Conservation (phyloP, 805 yeast genomes). For the Hanseniaspora clermontiae region DNA sequence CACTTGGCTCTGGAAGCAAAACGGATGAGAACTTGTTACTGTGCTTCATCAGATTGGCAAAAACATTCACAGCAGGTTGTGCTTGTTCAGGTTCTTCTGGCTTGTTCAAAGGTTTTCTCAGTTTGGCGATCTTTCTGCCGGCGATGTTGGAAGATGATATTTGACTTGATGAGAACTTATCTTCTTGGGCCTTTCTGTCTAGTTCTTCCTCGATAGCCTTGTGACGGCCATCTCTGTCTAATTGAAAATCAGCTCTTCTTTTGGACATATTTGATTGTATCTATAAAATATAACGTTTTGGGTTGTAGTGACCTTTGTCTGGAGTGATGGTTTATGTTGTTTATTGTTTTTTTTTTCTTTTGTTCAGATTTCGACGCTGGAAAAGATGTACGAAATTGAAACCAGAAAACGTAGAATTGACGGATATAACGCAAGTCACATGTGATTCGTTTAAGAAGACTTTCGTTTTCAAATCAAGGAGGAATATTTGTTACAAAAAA, state of each 20-base stretch:
- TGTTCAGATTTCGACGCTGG: background rate
- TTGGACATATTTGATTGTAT: slow-evolving; percentile 40
- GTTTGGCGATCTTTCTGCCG: slow-evolving; percentile 54
- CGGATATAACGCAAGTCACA: background rate
- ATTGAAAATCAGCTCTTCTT: slow-evolving; percentile 54
- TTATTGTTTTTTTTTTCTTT: background rate
- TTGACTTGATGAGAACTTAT: slow-evolving; percentile 29
- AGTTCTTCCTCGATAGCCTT: slow-evolving; percentile 23
- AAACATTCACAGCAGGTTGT: slow-evolving; percentile 10
- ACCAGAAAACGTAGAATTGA: background rate
- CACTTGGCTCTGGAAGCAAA: background rate
- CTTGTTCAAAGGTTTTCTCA: slow-evolving; percentile 26
- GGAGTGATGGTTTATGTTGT: background rate
- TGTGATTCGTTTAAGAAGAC: background rate
- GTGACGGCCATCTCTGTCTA: slow-evolving; percentile 38
- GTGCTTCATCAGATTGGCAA: background rate
- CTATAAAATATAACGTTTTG: background rate
- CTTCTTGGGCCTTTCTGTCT: slow-evolving; percentile 20
- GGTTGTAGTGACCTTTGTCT: no score
- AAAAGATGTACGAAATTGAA: background rate
- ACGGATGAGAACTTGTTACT: slow-evolving; percentile 1
- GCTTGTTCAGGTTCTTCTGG: slow-evolving; percentile 11
- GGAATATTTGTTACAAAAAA: background rate
- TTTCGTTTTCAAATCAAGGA: no score
- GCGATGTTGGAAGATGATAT: slow-evolving; percentile 55